Evolutionary conservation across 805 yeast species (phyloP).

Genomic region (Barnettozyma wickerhamii): DNA sequence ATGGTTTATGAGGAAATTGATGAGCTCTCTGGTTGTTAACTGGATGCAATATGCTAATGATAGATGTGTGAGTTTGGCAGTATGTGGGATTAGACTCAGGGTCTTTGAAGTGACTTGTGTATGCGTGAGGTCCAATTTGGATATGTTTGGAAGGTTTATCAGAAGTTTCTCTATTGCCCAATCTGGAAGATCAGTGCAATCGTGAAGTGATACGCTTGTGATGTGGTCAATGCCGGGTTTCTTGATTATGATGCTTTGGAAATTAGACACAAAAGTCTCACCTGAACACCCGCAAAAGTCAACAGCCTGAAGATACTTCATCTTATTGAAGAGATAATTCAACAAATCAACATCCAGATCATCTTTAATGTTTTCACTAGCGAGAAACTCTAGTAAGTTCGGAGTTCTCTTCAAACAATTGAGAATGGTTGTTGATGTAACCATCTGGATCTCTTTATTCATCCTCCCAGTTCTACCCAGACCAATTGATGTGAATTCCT

Average conservation of each 20-base stretch:
- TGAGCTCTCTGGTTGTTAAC: constrained; percentile 66
- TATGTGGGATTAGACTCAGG: constrained; percentile 47
- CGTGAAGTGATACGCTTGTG: constrained; percentile 66
- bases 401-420: constrained; percentile 60
- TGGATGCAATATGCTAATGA: constrained; percentile 63
- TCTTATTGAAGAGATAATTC: constrained; percentile 46
- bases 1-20: constrained; percentile 66
- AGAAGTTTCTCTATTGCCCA: constrained; percentile 53
- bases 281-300: constrained; percentile 91
- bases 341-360: constrained; percentile 66
- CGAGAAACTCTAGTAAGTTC: constrained; percentile 71
- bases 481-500: constrained; percentile 85
- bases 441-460: constrained; percentile 90
- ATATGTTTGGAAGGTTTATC: constrained; percentile 50
- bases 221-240: constrained; percentile 20
- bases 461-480: constrained; percentile 84
- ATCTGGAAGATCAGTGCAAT: constrained; percentile 72
- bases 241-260: constrained; percentile 35
- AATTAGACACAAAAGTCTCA: constrained; percentile 53
- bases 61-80: constrained; percentile 66
- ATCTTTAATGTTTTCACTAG: constrained; percentile 79
- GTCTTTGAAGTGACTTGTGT: constrained; percentile 70
- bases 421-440: constrained; percentile 67
- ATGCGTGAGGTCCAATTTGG: constrained; percentile 74
- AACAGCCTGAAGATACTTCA: constrained; percentile 56